Base-by-base conservation (phyloP, 192 early-diverging fungal genomes). In the Mortierella hygrophila region DNA sequence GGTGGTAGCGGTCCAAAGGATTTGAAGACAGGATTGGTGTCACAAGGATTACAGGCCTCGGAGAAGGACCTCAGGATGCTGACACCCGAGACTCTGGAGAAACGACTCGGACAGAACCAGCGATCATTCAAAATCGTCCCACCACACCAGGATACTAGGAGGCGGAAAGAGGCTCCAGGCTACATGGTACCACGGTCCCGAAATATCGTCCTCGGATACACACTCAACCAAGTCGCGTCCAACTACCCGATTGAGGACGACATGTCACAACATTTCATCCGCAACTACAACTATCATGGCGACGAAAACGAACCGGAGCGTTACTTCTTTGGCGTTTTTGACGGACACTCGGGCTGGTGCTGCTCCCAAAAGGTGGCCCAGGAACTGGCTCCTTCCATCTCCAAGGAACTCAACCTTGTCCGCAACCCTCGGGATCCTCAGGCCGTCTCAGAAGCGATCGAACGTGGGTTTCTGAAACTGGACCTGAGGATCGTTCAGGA, bases 211-310 rank as follows among this genome's bases (percentile, higher is more conserved):
- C n/a, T 18, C 44, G 84, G 84, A 23, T 86, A 86, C n/a, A 77
- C 71, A 20, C 40, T 72, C 26, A 92, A 89, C 60, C 90, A 89
- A 32, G 23, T 92, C 8, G 74, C 85, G 0, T 91, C 90, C 74
- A 92, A 92, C 60, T 77, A 82, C 35, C 90, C 92, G 20, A 82
- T 88, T 0, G 92, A 92, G 75, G 92, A 92, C 65, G 82, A 89
- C 52, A 79, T 83, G 26, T 89, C 88, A 26, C 75, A 74, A 41
- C 78, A 79, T 80, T 74, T 81, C 18, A 26, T 76, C 15, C 68
- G 76, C 16, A 68, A 83, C 41, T 65, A 65, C 20, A 52, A 21
- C 20, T 18, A 77, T 4, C 74, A 87, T 55, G 88, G 82, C 3
- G 60, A 29, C 1, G 26, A 29, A 15, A 29, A 15, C 26, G 83